Conservation (phyloP, 2,329 filamentous ascomycete genomes). For the Aaosphaeria arxii region DNA sequence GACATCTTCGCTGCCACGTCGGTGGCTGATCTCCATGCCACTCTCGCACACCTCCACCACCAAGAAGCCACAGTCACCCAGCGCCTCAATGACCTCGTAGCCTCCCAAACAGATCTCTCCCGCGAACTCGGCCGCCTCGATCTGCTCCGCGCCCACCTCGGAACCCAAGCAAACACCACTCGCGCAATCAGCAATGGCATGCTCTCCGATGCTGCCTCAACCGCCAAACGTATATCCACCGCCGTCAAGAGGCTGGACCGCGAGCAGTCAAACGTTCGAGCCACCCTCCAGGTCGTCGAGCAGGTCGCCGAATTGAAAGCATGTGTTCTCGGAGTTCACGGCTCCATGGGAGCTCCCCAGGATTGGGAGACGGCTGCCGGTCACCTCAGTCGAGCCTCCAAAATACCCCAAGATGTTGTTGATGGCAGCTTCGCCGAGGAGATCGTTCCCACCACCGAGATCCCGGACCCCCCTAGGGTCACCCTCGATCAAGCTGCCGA, state of each 20-base stretch:
- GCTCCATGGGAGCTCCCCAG: slow-evolving; percentile 95
- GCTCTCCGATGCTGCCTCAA: slow-evolving; percentile 81
- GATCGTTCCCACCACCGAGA: slow-evolving; percentile 92
- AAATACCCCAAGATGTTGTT: slow-evolving; percentile 76
- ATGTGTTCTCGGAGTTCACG: slow-evolving; percentile 89
- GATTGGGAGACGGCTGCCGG: slow-evolving; percentile 97
- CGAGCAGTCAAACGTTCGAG: slow-evolving; percentile 87
- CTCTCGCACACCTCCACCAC: slow-evolving; percentile 70
- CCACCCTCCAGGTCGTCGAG: slow-evolving; percentile 87
- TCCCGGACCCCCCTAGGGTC: slow-evolving; percentile 83
- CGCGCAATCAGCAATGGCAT: slow-evolving; percentile 85
- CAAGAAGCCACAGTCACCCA: slow-evolving; percentile 73
- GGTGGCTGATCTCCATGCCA: slow-evolving; percentile 74
- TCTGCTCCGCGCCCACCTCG: slow-evolving; percentile 81
- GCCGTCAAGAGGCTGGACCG: slow-evolving; percentile 85
- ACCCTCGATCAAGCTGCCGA: slow-evolving; percentile 86
- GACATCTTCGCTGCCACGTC: slow-evolving; percentile 64
- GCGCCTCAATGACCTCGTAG: slow-evolving; percentile 72
- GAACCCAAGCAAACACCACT: slow-evolving; percentile 80
- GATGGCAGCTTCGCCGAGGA: slow-evolving; percentile 83
- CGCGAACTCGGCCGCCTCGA: slow-evolving; percentile 86
- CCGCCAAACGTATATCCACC: slow-evolving; percentile 78
- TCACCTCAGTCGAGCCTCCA: slow-evolving; percentile 79
- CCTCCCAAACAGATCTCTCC: slow-evolving; percentile 80
- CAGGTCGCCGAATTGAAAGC: slow-evolving; percentile 96